A percentile compares a stretch with the other conserved stretches of the same genome.
These are phyloP conservation scores for Cercospora berteroae DNA, from an alignment of 2,329 filamentous ascomycete genomes.

Conservation along the genomic window DNA sequence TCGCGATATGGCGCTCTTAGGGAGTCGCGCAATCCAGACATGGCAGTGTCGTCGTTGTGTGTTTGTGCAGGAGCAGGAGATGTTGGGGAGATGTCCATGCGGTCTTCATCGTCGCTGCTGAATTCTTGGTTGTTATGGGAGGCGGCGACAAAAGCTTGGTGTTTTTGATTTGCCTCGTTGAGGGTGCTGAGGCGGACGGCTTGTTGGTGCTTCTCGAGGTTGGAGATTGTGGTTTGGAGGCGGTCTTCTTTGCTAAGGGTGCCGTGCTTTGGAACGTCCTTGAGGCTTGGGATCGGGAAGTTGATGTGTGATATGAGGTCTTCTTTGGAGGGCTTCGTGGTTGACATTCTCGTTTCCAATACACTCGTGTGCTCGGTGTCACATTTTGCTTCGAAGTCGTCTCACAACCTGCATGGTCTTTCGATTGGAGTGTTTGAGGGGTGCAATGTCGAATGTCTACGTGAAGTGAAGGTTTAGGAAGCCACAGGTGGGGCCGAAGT, in stretches of 20 bases:
- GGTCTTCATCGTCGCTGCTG: not conserved
- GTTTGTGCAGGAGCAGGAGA: not conserved
- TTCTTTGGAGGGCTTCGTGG: not conserved
- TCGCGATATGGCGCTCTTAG: constrained; percentile 22
- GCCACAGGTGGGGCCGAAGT: not conserved
- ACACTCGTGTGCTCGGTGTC: not conserved
- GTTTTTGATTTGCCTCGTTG: constrained; percentile 15
- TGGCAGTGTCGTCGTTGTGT: not conserved
- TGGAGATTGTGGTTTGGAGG: constrained; percentile 27
- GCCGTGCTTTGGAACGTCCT: constrained; percentile 15
- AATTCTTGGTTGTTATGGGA: not conserved
- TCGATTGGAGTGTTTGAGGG: not conserved
- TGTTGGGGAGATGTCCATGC: not conserved
- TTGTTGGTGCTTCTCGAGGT: constrained; percentile 28
- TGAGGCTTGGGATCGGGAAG: constrained; percentile 21
- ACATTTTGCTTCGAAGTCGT: not conserved
- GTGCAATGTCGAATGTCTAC: not conserved
- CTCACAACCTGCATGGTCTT: not conserved
- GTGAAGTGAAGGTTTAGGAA: not conserved
- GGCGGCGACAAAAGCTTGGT: not conserved
- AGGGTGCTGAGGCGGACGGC: constrained; percentile 19
- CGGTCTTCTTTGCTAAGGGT: constrained; percentile 21
- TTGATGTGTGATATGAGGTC: constrained; percentile 22
- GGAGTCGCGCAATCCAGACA: constrained; percentile 13
- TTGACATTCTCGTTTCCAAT: not conserved